Conservation (phyloP, 345 rosid genomes). For the Syzygium oleosum region DNA sequence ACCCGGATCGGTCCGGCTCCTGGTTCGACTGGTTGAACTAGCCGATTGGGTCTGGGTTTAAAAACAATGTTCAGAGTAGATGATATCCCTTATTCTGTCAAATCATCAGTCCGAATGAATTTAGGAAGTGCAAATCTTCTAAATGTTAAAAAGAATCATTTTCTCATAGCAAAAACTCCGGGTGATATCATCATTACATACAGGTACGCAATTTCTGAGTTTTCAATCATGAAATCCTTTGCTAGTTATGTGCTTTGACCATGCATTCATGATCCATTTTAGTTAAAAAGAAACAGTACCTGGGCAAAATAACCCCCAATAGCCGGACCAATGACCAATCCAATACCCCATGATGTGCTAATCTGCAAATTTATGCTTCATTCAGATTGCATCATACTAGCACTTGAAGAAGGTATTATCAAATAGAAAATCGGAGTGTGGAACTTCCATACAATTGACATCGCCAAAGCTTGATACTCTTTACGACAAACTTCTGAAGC, state of each 20-base stretch:
- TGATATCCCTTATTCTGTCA: background rate
- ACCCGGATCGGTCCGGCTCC: background rate
- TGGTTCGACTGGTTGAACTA: background rate
- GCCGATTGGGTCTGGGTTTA: background rate
- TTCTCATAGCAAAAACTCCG: background rate
- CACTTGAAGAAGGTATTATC: background rate
- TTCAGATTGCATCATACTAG: background rate
- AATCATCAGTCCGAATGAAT: background rate
- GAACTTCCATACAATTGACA: slow-evolving; percentile 56
- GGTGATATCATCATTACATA: background rate
- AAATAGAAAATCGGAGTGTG: background rate
- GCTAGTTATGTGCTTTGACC: background rate
- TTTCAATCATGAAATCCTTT: background rate
- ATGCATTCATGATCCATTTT: background rate
- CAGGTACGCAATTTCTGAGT: background rate
- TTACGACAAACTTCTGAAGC: slow-evolving; percentile 63
- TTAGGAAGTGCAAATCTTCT: background rate
- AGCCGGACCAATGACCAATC: slow-evolving; percentile 75
- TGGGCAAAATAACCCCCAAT: slow-evolving; percentile 80
- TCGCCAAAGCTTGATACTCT: slow-evolving; percentile 59
- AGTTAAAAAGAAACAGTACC: slow-evolving; percentile 23
- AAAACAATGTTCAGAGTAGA: background rate
- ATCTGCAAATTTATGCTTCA: slow-evolving; percentile 24
- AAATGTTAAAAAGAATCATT: background rate
- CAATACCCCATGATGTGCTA: slow-evolving; percentile 73